Evolutionary conservation across 2,329 filamentous ascomycete genomes (phyloP), one percentile per base, ranked within the genome.

Genomic region (Lachnellula occidentalis): DNA sequence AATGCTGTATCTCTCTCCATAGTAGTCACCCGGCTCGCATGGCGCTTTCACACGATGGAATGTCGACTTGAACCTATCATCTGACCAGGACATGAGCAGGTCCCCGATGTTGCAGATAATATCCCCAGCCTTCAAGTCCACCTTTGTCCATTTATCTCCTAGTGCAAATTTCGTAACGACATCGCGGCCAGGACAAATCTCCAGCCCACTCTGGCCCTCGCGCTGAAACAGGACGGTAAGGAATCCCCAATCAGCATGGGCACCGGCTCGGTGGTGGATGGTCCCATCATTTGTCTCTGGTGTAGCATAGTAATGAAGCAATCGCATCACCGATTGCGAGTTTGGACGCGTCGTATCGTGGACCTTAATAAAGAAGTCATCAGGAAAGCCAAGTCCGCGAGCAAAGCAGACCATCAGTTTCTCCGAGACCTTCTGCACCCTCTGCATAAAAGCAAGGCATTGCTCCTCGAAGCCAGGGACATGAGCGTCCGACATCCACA

Each of bases 91-190:
- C 82, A 86, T 85, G 11, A 86, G 73, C 53, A 85, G 71, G 61
- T 86, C 82, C 6, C 82, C 82, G 56, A 85, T 81, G 60, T 83
- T 85, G 67, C 81, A 85, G 11, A 86, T 77, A 56, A 82, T 80
- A 54, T 76, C 75, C 0, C 75, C 78, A 0, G 72, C 71, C 3
- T 66, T 70, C 9, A 78, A 77, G 57, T 80, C 76, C 17, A 85
- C 75, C 55, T 79, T 79, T 6, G 81, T 85, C 82, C 82, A 86
- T 2, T 69, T 69, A 60, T 84, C 80, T 1, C 80, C 79, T 49
- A 76, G 73, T 0, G 75, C 81, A 58, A 81, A 83, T 9, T 76
- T 73, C 0, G 80, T 83, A 7, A 79, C 76, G 9, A 74, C 76
- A 65, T 85, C 81, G 21, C 82, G 73, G 1, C 82, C 81, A 0